Evolutionary conservation across 2,329 filamentous ascomycete genomes (phyloP).

Genomic region (Aspergillus vadensis): DNA sequence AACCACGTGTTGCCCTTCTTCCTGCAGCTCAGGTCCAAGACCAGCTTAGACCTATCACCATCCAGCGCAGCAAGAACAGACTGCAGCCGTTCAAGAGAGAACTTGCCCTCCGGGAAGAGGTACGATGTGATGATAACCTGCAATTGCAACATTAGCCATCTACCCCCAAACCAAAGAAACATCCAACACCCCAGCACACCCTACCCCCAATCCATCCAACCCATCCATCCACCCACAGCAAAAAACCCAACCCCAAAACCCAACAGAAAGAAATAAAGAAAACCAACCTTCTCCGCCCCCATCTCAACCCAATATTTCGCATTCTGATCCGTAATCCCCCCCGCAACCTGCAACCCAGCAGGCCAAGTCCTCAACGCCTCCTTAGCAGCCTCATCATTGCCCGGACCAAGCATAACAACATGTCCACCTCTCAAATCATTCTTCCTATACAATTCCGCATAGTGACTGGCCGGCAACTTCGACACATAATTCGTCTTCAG

Average conservation of each 20-base stretch:
- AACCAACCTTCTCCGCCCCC: constrained; percentile 82
- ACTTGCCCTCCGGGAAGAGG: constrained; percentile 81
- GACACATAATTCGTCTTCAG: constrained; percentile 94
- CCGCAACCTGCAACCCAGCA: constrained; percentile 80
- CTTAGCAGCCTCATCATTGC: constrained; percentile 76
- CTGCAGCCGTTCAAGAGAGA: constrained; percentile 75
- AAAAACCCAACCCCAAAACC: neutral
- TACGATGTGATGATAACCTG: constrained; percentile 97
- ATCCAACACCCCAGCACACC: too few relatives aligned
- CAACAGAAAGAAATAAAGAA: constrained; percentile 6
- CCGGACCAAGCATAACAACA: constrained; percentile 93
- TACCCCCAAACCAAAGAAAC: too few relatives aligned
- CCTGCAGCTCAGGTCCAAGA: constrained; percentile 93
- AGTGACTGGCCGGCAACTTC: constrained; percentile 76
- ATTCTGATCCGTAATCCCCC: constrained; percentile 87
- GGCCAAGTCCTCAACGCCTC: constrained; percentile 81
- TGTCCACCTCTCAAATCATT: constrained; percentile 76
- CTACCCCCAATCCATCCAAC: too few relatives aligned
- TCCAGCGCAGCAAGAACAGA: constrained; percentile 72
- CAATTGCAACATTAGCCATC: constrained; percentile 17
- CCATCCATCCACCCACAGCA: too few relatives aligned
- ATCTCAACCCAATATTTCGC: constrained; percentile 81
- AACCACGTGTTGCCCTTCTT: constrained; percentile 77
- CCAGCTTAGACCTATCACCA: constrained; percentile 76
- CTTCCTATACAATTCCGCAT: constrained; percentile 77